Percentiles rank a stretch among this genome's conserved stretches.
Conservation (phyloP, 345 rosid genomes). For the Noccaea caerulescens region DNA sequence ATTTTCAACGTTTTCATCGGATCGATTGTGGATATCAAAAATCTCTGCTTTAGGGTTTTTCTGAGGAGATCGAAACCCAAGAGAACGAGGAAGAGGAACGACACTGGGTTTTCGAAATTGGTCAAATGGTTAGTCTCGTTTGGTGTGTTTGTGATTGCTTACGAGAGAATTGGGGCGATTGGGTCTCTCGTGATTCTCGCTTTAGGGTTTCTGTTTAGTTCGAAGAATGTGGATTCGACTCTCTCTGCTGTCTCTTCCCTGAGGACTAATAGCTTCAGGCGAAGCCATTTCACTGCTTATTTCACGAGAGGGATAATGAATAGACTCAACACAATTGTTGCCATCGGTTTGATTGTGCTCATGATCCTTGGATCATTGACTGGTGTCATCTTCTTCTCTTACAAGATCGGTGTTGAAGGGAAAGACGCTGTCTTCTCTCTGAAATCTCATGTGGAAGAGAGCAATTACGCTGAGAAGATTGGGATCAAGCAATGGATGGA, state of each 20-base stretch:
- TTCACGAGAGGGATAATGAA: slow-evolving; percentile 81
- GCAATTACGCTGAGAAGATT: slow-evolving; percentile 82
- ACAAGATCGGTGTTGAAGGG: slow-evolving; percentile 92
- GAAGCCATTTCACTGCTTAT: slow-evolving; percentile 59
- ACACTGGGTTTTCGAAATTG: slow-evolving; percentile 73
- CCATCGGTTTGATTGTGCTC: slow-evolving; percentile 79
- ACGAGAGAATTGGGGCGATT: slow-evolving; percentile 67
- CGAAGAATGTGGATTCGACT: slow-evolving; percentile 65
- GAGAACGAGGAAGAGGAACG: slow-evolving; percentile 41
- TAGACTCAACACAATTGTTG: slow-evolving; percentile 72
- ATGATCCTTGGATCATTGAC: slow-evolving; percentile 76
- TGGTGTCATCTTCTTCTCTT: slow-evolving; percentile 81
- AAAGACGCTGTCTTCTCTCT: slow-evolving; percentile 80
- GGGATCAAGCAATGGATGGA: slow-evolving; percentile 93
- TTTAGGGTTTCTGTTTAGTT: slow-evolving; percentile 67
- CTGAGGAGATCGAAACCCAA: slow-evolving; percentile 57
- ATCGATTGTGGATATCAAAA: slow-evolving; percentile 77
- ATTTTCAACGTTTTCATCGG: slow-evolving; percentile 71
- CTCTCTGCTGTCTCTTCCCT: slow-evolving; percentile 73
- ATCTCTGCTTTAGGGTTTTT: slow-evolving; percentile 57
- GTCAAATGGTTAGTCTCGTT: slow-evolving; percentile 79
- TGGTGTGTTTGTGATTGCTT: slow-evolving; percentile 77
- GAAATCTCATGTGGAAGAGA: slow-evolving; percentile 84
- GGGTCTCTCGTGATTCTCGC: slow-evolving; percentile 72
- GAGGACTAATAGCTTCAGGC: slow-evolving; percentile 68